These are phyloP conservation scores for Pseudotsuga menziesii DNA, from an alignment of 75 land plant genomes.

Conservation along the genomic window DNA sequence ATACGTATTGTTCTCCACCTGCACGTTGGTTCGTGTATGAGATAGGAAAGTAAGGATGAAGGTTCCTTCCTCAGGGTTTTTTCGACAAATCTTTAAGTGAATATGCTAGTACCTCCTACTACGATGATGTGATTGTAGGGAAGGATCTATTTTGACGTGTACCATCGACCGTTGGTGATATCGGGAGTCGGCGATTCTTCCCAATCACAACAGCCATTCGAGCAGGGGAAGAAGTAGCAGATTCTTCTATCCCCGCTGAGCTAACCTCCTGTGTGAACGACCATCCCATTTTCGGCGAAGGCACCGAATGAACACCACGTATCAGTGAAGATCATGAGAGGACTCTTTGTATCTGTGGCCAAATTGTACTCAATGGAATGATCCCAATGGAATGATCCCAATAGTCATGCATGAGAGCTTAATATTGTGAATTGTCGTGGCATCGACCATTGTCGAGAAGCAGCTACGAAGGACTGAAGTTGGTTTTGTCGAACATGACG, in stretches of 20 bases:
- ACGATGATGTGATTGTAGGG: constrained; percentile 48
- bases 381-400: constrained; percentile 27
- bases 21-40: too few species aligned
- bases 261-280: constrained; percentile 66
- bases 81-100: constrained; percentile 33
- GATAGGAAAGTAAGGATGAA: too few species aligned
- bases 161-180: too few species aligned
- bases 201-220: constrained; percentile 23
- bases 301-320: constrained; percentile 81
- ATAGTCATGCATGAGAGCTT: too few species aligned
- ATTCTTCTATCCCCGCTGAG: constrained; percentile 37
- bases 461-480: too few species aligned
- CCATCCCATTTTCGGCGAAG: constrained; percentile 43
- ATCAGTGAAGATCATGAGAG: constrained; percentile 54
- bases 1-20: too few species aligned
- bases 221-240: constrained; percentile 37
- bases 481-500: too few species aligned
- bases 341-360: constrained; percentile 31
- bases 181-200: constrained; percentile 22
- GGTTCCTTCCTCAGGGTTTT: background rate
- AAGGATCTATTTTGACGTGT: constrained; percentile 51
- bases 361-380: constrained; percentile 38
- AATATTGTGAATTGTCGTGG: too few species aligned
- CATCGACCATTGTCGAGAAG: too few species aligned
- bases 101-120: constrained; percentile 42